These are phyloP conservation scores for Penicillium sumatraense DNA, from an alignment of 2,329 filamentous ascomycete species.

Conservation along the genomic window DNA sequence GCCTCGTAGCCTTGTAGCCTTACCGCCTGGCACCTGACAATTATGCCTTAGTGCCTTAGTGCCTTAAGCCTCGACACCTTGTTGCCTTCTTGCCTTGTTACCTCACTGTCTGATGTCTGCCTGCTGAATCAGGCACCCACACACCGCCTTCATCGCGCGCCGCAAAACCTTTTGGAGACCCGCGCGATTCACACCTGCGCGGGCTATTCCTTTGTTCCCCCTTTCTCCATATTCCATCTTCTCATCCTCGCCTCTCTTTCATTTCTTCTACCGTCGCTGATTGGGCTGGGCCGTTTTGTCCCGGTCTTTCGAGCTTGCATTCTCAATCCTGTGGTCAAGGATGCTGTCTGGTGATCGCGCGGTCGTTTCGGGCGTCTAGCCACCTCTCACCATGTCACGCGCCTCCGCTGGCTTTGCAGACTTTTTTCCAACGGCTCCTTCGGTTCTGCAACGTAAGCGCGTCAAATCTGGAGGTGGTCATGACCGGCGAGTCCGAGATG, in stretches of 20 bases:
- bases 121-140: no score
- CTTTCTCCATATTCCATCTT: conserved; percentile 1
- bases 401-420: conserved; percentile 80
- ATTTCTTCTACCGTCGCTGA: conserved; percentile 3
- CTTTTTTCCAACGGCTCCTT: conserved; percentile 81
- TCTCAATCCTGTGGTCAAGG: conserved; percentile 35
- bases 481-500: conserved; percentile 61
- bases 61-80: background rate
- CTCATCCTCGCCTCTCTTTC: background rate
- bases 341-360: conserved; percentile 45
- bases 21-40: no score
- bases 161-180: conserved; percentile 16
- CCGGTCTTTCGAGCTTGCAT: conserved; percentile 27
- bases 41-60: background rate
- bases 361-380: conserved; percentile 46
- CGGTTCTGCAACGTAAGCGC: conserved; percentile 59
- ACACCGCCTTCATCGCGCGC: background rate
- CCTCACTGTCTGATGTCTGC: background rate
- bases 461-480: conserved; percentile 53
- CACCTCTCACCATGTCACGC: conserved; percentile 73
- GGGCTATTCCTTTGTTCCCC: background rate
- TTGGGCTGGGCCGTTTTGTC: conserved; percentile 9
- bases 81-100: background rate
- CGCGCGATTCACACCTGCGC: conserved; percentile 6
- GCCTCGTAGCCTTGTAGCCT: no score